These are phyloP conservation scores for Bjerkandera adusta DNA, from an alignment of 1,284 basidiomycete genomes.

Conservation along the genomic window DNA sequence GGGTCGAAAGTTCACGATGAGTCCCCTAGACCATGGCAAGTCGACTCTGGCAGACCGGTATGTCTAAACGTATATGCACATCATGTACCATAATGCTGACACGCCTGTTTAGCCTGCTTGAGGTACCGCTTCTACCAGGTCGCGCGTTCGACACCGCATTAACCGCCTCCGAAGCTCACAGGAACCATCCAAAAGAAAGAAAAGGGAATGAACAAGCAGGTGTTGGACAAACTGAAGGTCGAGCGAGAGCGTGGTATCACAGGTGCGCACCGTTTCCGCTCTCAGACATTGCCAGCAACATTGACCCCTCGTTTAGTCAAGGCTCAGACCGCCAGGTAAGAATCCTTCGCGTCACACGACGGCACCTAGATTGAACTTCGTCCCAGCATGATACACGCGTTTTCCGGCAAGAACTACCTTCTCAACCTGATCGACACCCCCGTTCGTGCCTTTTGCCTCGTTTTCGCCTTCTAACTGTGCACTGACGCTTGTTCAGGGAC, in stretches of 20 bases:
- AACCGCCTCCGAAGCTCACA: slow-evolving; percentile 63
- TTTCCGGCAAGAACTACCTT: slow-evolving; percentile 60
- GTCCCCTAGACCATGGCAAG: slow-evolving; percentile 78
- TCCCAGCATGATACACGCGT: slow-evolving; percentile 72
- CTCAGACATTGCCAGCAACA: slow-evolving; percentile 8
- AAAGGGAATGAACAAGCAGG: slow-evolving; percentile 76
- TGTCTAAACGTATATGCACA: slow-evolving; percentile 21
- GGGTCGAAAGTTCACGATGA: not conserved
- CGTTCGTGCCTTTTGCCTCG: slow-evolving; percentile 37
- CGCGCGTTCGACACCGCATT: slow-evolving; percentile 13
- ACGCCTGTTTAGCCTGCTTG: slow-evolving; percentile 50
- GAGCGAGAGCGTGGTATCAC: slow-evolving; percentile 95
- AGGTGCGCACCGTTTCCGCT: slow-evolving; percentile 45
- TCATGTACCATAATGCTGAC: not conserved
- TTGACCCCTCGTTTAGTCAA: slow-evolving; percentile 66
- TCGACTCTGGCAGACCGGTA: slow-evolving; percentile 87
- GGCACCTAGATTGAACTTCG: not conserved
- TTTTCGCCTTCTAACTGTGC: not conserved
- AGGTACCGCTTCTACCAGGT: slow-evolving; percentile 43
- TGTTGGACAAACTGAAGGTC: slow-evolving; percentile 95
- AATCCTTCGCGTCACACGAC: not conserved
- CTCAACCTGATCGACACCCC: slow-evolving; percentile 98
- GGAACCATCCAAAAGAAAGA: slow-evolving; percentile 76
- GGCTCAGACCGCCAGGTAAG: slow-evolving; percentile 85
- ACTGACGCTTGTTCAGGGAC: slow-evolving; percentile 53